A percentile compares a stretch with the other conserved stretches of the same genome.
Conservation (phyloP, 805 yeast species). For the Suhomyces sp. region DNA sequence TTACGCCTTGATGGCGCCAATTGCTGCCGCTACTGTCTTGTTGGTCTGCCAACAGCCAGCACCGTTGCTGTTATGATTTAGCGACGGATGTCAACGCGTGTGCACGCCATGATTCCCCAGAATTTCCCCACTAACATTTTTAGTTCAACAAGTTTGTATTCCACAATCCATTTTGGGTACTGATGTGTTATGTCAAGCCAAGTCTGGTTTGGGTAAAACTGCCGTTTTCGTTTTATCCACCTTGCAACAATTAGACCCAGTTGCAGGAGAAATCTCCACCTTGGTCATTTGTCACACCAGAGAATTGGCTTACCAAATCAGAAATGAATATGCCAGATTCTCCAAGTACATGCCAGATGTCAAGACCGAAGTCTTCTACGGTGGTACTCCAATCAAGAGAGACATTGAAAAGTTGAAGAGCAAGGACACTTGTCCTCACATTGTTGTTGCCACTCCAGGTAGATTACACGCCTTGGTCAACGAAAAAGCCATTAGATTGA, state of each 20-base stretch:
- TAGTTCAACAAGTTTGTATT: conserved; percentile 94
- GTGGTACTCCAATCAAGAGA: conserved; percentile 84
- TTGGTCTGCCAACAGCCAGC: not conserved
- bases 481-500: conserved; percentile 82
- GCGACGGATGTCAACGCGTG: not conserved
- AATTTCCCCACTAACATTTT: conserved; percentile 18
- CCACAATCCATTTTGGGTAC: conserved; percentile 98
- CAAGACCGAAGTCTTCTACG: conserved; percentile 93
- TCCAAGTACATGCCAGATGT: conserved; percentile 98
- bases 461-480: conserved; percentile 91
- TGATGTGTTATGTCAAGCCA: conserved; percentile 97
- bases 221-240: conserved; percentile 97
- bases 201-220: conserved; percentile 98
- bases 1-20: not conserved
- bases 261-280: conserved; percentile 93
- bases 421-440: conserved; percentile 93
- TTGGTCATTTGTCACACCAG: conserved; percentile 97
- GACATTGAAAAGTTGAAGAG: conserved; percentile 86
- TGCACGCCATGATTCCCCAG: not conserved
- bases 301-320: conserved; percentile 97
- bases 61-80: not conserved
- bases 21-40: not conserved
- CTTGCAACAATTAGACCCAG: conserved; percentile 94
- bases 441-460: conserved; percentile 98
- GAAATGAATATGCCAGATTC: conserved; percentile 95